These are phyloP conservation scores for Stipa capillata DNA, from an alignment of 176 grass and related monocot genomes.

Conservation along the genomic window DNA sequence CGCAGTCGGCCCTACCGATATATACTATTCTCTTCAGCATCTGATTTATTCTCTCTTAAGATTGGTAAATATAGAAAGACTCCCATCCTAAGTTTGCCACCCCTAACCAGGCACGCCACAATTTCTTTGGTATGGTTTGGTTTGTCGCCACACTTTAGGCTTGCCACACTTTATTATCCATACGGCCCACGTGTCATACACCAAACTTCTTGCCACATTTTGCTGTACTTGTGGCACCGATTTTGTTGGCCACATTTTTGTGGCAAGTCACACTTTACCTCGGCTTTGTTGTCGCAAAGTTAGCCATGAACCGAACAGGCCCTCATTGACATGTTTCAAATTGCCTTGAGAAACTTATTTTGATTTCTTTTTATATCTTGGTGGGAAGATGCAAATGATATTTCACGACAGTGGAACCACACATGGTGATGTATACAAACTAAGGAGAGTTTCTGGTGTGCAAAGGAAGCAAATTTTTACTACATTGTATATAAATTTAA, in stretches of 20 bases:
- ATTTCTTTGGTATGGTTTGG: neutral
- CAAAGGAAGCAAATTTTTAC: neutral
- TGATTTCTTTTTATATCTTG: neutral
- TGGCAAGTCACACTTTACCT: neutral
- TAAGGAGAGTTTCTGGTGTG: neutral
- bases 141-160: neutral
- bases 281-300: neutral
- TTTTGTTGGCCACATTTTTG: neutral
- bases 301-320: neutral
- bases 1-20: neutral
- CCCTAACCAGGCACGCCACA: neutral
- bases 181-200: neutral
- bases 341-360: neutral
- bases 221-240: neutral
- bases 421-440: neutral
- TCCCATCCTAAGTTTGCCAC: neutral
- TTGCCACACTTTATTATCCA: neutral
- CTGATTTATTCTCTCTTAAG: neutral
- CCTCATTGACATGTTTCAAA: neutral
- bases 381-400: neutral
- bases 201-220: neutral
- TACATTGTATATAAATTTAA: neutral
- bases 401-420: neutral
- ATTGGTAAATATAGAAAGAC: neutral
- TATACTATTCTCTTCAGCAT: neutral